Evolutionary conservation across 768 basidiomycete genomes (phyloP).

Genomic region (Clitopilus hobsonii): DNA sequence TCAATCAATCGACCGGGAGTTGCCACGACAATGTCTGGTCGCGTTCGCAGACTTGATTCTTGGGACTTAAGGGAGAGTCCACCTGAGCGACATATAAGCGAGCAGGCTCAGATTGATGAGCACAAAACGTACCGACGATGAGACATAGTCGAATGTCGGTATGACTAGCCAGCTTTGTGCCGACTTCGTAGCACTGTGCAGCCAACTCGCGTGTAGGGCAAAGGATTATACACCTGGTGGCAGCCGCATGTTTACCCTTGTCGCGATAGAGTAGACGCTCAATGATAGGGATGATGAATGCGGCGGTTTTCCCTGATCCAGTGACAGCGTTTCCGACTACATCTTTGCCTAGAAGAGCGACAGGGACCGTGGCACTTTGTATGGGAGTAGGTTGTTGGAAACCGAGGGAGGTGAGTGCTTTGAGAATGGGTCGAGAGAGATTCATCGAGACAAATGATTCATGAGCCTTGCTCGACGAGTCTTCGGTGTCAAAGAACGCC

Average conservation of each 20-base stretch:
- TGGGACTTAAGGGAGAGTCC: conserved; percentile 93
- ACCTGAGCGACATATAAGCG: conserved; percentile 40
- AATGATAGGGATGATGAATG: conserved; percentile 91
- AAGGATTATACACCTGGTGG: conserved; percentile 85
- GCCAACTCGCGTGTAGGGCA: conserved; percentile 95
- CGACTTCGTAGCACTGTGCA: conserved; percentile 93
- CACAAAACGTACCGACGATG: conserved; percentile 67
- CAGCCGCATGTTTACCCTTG: conserved; percentile 79
- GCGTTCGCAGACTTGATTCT: conserved; percentile 75
- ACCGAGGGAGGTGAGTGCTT: conserved; percentile 78
- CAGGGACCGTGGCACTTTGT: conserved; percentile 89
- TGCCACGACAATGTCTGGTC: conserved; percentile 93
- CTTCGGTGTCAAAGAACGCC: conserved; percentile 78
- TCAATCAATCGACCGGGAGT: conserved; percentile 98
- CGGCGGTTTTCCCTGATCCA: conserved; percentile 97
- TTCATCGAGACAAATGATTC: conserved; percentile 90
- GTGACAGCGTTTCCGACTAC: conserved; percentile 95
- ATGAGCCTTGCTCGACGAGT: conserved; percentile 46
- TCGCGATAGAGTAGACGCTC: conserved; percentile 93
- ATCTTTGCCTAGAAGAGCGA: conserved; percentile 92
- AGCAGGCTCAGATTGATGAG: conserved; percentile 5
- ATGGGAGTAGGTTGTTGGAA: conserved; percentile 92
- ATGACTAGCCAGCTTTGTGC: conserved; percentile 75
- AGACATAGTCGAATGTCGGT: conserved; percentile 90
- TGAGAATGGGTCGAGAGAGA: conserved; percentile 89